These are phyloP conservation scores for Mycena polygramma DNA, from an alignment of 768 basidiomycete species.

Conservation along the genomic window DNA sequence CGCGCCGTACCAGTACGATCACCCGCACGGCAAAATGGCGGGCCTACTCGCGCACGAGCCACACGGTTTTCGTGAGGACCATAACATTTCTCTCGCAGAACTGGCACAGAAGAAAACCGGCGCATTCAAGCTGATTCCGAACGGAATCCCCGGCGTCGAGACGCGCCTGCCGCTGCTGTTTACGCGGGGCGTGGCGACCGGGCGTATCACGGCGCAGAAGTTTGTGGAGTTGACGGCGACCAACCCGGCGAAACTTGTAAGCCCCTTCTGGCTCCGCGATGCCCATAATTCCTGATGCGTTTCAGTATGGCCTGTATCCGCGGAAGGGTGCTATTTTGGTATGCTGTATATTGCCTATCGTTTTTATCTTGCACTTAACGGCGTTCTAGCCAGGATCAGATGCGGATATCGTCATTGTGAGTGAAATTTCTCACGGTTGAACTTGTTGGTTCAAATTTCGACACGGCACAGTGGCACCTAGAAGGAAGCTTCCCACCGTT, in stretches of 20 bases:
- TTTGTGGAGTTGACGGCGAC: conserved; percentile 18
- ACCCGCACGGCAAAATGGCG: conserved; percentile 16
- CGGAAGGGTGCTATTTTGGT: conserved; percentile 19
- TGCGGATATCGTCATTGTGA: conserved; percentile 19
- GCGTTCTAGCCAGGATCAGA: conserved; percentile 13
- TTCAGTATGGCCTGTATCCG: conserved; percentile 20
- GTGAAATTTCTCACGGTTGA: background rate
- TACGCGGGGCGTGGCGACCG: conserved; percentile 9
- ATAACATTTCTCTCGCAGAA: background rate
- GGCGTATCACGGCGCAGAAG: conserved; percentile 17
- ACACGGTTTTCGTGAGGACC: background rate
- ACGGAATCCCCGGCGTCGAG: conserved; percentile 21
- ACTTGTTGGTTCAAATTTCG: background rate
- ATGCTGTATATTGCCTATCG: background rate
- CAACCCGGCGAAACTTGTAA: conserved; percentile 17
- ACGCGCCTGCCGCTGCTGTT: conserved; percentile 17
- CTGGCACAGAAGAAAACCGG: conserved; percentile 13
- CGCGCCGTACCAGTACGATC: conserved; percentile 15
- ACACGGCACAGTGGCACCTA: conserved; percentile 10
- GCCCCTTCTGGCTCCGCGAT: background rate
- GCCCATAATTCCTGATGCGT: no score
- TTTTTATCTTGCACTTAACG: background rate
- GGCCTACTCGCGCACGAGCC: conserved; percentile 15
- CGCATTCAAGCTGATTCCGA: conserved; percentile 10
- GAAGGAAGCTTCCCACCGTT: conserved; percentile 4